A percentile compares a stretch with the other conserved stretches of the same genome.
These are phyloP conservation scores for Heliamphora pulchella DNA, from an alignment of 179 eudicot species.

Conservation along the genomic window DNA sequence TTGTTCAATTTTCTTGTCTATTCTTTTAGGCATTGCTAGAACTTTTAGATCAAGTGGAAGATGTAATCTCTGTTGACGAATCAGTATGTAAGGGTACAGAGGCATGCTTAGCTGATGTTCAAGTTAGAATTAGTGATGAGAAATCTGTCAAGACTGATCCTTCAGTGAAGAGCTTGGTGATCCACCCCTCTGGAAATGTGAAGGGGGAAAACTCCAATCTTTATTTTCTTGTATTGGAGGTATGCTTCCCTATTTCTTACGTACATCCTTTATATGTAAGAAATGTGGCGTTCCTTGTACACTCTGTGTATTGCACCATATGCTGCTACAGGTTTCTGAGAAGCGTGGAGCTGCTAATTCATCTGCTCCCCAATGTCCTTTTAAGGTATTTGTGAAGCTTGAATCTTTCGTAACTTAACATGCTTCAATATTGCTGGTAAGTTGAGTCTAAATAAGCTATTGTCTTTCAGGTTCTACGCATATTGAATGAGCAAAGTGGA, in stretches of 20 bases:
- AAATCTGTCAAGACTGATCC: conserved; percentile 15
- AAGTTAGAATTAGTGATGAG: conserved; percentile 24
- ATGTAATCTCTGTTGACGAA: conserved; percentile 60
- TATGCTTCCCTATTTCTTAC: conserved; percentile 19
- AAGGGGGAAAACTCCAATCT: conserved; percentile 30
- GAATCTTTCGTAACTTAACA: conserved; percentile 1
- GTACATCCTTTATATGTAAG: neutral
- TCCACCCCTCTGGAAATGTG: conserved; percentile 19
- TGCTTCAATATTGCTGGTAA: conserved; percentile 13
- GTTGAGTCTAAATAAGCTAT: neutral
- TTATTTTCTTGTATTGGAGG: conserved; percentile 89
- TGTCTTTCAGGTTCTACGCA: conserved; percentile 62
- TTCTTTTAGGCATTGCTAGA: conserved; percentile 70
- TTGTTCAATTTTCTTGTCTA: neutral
- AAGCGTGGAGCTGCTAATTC: conserved; percentile 38
- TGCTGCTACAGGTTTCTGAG: conserved; percentile 68
- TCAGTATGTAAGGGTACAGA: conserved; percentile 20
- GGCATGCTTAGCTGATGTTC: conserved; percentile 18
- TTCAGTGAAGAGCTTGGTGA: conserved; percentile 19
- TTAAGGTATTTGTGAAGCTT: conserved; percentile 49
- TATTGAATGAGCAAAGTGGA: conserved; percentile 78
- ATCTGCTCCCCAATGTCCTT: conserved; percentile 41
- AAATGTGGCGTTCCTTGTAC: neutral
- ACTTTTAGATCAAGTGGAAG: conserved; percentile 83
- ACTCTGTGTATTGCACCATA: neutral